Evolutionary conservation across 805 yeast genomes (phyloP), one percentile per base, ranked within the genome.

Genomic region (Millerozyma miso): DNA sequence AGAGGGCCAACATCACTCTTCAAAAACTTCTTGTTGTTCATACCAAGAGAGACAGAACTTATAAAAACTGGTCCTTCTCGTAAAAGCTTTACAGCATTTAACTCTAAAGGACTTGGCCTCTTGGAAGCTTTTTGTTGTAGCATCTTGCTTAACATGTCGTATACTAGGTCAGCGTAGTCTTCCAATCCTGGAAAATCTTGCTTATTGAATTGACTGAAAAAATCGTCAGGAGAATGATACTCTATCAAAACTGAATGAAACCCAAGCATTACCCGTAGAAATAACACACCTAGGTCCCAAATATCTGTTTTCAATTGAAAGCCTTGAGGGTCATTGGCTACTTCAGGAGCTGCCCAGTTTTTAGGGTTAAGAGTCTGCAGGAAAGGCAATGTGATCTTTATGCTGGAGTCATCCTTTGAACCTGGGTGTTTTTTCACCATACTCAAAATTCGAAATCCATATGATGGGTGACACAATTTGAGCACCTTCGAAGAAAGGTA

Each of bases 281-380:
- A 83, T 4, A 85, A 60, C 0, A 87, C 87, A 5, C 97, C 99
- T 33, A 89, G 64, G 55, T 86, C 86, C 98, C 98, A 93, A 7
- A 93, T 84, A 66, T 93, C 99, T 0, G 97, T 82, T 59, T 88
- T 86, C 31, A 89, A 69, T 44, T 83, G 83, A 12, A 85, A 83
- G 43, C 73, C 31, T 62, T 54, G 39, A 58, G 64, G 13, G 55
- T 58, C 31, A 53, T 55, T 56, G 13, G 59, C 45, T 5, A 82
- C 49, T 58, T 90, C 97, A 0, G 98, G 97, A 0, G 97, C 95
- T 10, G 61, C 65, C 97, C 97, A 90, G 26, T 38, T 56, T 44
- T 40, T 59, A 41, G 67, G 70, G 20, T 56, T 54, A 8, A 43
- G 47, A 1, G 39, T 15, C n/a, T 39, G 31, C 14, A 46, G 26